phyloP scores from a whole-genome alignment of 805 yeast genomes.

The Ascoidea rubescens region DNA sequence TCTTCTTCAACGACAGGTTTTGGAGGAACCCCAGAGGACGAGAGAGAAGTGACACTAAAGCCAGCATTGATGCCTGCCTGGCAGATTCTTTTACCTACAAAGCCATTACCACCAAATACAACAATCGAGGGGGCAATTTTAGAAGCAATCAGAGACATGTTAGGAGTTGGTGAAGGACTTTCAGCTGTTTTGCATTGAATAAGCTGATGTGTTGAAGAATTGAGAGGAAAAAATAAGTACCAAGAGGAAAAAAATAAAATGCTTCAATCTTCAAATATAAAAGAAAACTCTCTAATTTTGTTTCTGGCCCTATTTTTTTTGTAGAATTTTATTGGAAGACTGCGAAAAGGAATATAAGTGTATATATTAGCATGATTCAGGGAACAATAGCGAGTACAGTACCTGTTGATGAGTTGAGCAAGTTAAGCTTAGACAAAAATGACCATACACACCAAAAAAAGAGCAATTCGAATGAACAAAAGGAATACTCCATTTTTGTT shows the following conservation, averaged over 20 bases:
- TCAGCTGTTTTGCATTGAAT: not conserved
- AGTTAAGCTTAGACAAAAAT: no score
- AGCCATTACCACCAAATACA: constrained; percentile 85
- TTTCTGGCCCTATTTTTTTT: no score
- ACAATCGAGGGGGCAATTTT: constrained; percentile 19
- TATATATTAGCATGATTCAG: no score
- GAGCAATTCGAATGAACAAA: no score
- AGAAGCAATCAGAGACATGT: not conserved
- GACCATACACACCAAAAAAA: no score
- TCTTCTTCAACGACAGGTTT: constrained; percentile 18
- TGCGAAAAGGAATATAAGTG: no score
- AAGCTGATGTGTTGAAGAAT: not conserved
- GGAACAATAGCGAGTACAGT: no score
- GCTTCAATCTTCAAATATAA: no score
- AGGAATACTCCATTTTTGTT: no score
- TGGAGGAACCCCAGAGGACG: constrained; percentile 46
- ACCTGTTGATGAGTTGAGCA: no score
- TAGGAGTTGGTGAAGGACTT: constrained; percentile 3
- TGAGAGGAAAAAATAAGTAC: not conserved
- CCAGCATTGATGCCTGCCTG: constrained; percentile 52
- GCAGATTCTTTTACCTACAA: constrained; percentile 59
- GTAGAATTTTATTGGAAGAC: no score
- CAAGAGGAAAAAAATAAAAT: not conserved
- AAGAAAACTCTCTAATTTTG: not conserved
- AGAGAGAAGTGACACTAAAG: constrained; percentile 52